Base-by-base conservation (phyloP, 169 alveolate species). In the Cyclospora cayetanensis region DNA sequence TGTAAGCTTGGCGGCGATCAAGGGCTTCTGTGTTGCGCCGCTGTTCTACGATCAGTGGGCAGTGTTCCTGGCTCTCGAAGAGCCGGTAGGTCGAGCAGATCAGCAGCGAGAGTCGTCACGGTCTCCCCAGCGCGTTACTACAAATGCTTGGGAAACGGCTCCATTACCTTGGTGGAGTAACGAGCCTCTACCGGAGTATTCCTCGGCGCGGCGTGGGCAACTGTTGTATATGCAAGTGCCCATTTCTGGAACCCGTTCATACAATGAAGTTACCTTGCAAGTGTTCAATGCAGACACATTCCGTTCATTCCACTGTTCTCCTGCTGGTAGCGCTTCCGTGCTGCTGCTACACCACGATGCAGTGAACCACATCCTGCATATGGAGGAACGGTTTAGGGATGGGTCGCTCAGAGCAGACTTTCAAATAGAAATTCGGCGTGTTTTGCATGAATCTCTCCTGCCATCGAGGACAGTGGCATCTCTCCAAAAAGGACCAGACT, bases 11-110 rank as follows among this genome's bases (percentile, higher is more conserved):
- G 89, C 89, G 0, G 74, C 74, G 20, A 79, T 79, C 25, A 79
- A 79, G 34, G 74, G 89, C 52, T 79, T 79, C 42, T 79, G 89
- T n/a, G 89, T 50, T 52, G 89, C 89, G 22, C 89, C 89, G 25
- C 52, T 79, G 52, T 79, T 79, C 74, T 79, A 79, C 43, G 89
- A 79, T 41, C 89, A 79, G 22, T 79, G 89, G 89, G 89, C 89
- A 37, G 72, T 79, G 37, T 50, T 79, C 52, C 74, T 79, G 43
- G 89, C 89, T 79, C 89, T 79, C 52, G 89, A 79, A 63, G 89
- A 79, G 74, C 43, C 72, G 34, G 89, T 35, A 29, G 68, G 37
- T 4, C 34, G 3, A 31, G 4, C 89, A 2, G 34, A 29, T 1
- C 37, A 29, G 50, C 89, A 50, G 37, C 89, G 72, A 11, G 35